These are phyloP conservation scores for Fragaria nilgerrensis DNA, from an alignment of 306 rosid genomes.

Conservation along the genomic window DNA sequence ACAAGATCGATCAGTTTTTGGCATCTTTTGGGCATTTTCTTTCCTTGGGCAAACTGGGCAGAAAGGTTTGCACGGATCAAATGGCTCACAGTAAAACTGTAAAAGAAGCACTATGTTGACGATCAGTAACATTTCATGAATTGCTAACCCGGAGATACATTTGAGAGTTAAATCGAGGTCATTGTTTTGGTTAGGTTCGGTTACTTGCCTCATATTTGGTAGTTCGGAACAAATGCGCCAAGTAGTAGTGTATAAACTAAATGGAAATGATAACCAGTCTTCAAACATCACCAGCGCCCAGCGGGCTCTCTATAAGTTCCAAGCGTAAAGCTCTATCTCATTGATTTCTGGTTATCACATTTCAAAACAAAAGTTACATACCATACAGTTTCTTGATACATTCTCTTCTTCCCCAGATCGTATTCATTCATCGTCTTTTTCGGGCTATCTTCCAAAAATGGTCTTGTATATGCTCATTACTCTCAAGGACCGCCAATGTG, in stretches of 20 bases:
- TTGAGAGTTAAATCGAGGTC: too few species aligned
- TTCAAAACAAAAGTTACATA: neutral
- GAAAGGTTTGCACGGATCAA: too few species aligned
- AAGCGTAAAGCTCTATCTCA: neutral
- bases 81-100: too few species aligned
- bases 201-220: neutral
- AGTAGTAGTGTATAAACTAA: neutral
- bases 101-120: too few species aligned
- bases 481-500: constrained; percentile 24
- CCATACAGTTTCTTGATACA: neutral
- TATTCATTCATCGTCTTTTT: neutral
- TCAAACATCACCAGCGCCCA: neutral
- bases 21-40: too few species aligned
- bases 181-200: too few species aligned
- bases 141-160: too few species aligned
- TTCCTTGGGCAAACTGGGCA: too few species aligned
- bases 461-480: neutral
- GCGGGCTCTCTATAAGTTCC: neutral
- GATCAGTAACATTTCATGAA: too few species aligned
- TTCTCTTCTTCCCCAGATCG: neutral
- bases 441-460: neutral
- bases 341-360: neutral
- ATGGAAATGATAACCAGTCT: neutral
- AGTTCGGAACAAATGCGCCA: neutral
- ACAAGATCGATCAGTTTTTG: too few species aligned